A percentile compares a stretch with the other conserved stretches of the same genome.
Conservation (phyloP, 176 grass and related monocot genomes). For the Phyllostachys edulis region DNA sequence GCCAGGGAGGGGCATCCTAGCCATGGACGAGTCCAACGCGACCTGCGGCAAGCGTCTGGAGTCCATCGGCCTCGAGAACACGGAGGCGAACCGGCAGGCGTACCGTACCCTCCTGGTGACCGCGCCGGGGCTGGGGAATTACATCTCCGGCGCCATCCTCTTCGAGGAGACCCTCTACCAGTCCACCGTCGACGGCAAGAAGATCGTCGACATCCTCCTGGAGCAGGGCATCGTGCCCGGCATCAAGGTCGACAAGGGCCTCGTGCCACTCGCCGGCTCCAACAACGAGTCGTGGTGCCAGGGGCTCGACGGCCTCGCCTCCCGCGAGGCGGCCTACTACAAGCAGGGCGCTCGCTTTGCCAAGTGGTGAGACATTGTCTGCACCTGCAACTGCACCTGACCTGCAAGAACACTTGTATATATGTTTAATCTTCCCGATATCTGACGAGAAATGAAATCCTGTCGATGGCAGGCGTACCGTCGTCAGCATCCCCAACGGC, state of each 20-base stretch:
- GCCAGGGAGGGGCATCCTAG: constrained; percentile 71
- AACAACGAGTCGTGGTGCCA: constrained; percentile 91
- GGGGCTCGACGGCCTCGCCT: constrained; percentile 76
- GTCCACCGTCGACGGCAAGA: constrained; percentile 57
- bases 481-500: constrained; percentile 74
- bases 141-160: constrained; percentile 75
- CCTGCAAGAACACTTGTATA: neutral
- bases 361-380: constrained; percentile 30
- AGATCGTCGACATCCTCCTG: constrained; percentile 62
- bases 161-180: constrained; percentile 90
- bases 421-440: neutral
- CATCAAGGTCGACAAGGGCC: constrained; percentile 87
- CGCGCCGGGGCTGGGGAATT: constrained; percentile 45
- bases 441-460: neutral
- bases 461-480: constrained; percentile 51
- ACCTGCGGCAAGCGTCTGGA: constrained; percentile 72
- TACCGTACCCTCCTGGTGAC: constrained; percentile 63
- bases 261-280: constrained; percentile 76
- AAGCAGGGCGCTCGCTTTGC: constrained; percentile 58
- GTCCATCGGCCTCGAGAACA: constrained; percentile 76
- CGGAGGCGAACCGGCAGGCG: constrained; percentile 65
- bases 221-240: constrained; percentile 58
- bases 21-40: constrained; percentile 76
- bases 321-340: constrained; percentile 65
- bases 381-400: neutral